Percentiles rank a stretch among this genome's conserved stretches.
Conservation (phyloP, 2,329 filamentous ascomycete species). For the Graphilbum fragrans region DNA sequence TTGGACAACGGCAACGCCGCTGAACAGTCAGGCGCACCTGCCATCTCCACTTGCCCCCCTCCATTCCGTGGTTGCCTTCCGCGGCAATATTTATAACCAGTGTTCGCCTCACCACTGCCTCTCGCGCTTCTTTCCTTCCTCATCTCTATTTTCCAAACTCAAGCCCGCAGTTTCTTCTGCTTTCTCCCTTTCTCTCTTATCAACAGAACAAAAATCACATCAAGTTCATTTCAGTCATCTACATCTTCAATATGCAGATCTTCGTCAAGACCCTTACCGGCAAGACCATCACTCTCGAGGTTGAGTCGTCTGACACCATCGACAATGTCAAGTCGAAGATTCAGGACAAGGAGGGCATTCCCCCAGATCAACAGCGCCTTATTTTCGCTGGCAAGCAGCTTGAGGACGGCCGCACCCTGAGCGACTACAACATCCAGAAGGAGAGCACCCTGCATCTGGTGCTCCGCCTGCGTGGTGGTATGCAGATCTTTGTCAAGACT, state of each 20-base stretch:
- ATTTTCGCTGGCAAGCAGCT: slow-evolving; percentile 59
- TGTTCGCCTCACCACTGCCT: no score
- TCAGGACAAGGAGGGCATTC: slow-evolving; percentile 84
- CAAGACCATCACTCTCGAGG: slow-evolving; percentile 76
- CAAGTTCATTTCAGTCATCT: background rate
- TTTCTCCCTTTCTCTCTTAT: background rate
- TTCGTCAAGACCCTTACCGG: slow-evolving; percentile 97
- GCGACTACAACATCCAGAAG: slow-evolving; percentile 74
- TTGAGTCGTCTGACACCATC: slow-evolving; percentile 84
- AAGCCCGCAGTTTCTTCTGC: background rate
- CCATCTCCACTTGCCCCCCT: no score
- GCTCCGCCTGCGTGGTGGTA: slow-evolving; percentile 55
- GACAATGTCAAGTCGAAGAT: slow-evolving; percentile 87
- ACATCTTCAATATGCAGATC: slow-evolving; percentile 65
- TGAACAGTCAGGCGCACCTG: no score
- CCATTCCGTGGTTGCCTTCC: no score
- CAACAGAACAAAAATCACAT: background rate
- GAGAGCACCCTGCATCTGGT: slow-evolving; percentile 63
- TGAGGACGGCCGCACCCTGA: slow-evolving; percentile 49
- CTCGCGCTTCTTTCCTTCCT: background rate
- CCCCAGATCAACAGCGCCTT: slow-evolving; percentile 79
- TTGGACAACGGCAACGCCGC: no score
- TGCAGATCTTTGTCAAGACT: slow-evolving; percentile 70
- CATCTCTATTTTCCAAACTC: background rate
- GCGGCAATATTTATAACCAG: no score